Evolutionary conservation across 345 rosid species (phyloP).

Genomic region (Boechera stricta): DNA sequence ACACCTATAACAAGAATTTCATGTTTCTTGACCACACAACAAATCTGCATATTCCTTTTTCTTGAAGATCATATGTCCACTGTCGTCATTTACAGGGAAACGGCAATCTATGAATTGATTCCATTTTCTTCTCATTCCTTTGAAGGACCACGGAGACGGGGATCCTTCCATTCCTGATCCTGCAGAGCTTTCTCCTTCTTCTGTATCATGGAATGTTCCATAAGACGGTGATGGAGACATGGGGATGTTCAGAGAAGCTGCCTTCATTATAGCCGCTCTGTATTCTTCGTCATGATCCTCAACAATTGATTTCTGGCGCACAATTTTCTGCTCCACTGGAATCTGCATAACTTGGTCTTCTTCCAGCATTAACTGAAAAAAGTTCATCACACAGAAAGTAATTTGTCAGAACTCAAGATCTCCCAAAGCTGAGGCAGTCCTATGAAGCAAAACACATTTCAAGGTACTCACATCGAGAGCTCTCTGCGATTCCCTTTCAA

Average conservation of each 20-base stretch:
- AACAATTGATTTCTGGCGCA: slow-evolving; percentile 65
- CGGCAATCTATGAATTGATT: slow-evolving; percentile 57
- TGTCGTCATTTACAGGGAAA: slow-evolving; percentile 57
- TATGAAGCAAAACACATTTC: slow-evolving; percentile 9
- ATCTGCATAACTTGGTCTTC: slow-evolving; percentile 69
- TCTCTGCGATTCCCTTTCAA: slow-evolving; percentile 82
- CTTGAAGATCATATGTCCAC: slow-evolving; percentile 59
- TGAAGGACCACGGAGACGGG: slow-evolving; percentile 46
- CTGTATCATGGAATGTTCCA: slow-evolving; percentile 74
- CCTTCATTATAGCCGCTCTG: slow-evolving; percentile 80
- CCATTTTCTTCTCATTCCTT: slow-evolving; percentile 57
- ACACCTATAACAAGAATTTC: slow-evolving; percentile 31
- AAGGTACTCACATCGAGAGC: slow-evolving; percentile 74
- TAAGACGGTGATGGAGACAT: slow-evolving; percentile 64
- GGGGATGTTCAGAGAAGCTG: slow-evolving; percentile 73
- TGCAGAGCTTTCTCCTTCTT: slow-evolving; percentile 63
- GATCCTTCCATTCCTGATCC: slow-evolving; percentile 45
- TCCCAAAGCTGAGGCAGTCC: slow-evolving; percentile 6
- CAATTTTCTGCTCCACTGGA: slow-evolving; percentile 83
- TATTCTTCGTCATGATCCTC: slow-evolving; percentile 83
- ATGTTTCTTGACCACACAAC: slow-evolving; percentile 29
- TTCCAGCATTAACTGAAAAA: slow-evolving; percentile 75
- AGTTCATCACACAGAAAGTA: slow-evolving; percentile 1
- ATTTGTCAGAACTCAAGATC: not conserved
- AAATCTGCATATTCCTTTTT: slow-evolving; percentile 31